These are phyloP conservation scores for Sonneratia alba DNA, from an alignment of 345 rosid genomes.

Conservation along the genomic window DNA sequence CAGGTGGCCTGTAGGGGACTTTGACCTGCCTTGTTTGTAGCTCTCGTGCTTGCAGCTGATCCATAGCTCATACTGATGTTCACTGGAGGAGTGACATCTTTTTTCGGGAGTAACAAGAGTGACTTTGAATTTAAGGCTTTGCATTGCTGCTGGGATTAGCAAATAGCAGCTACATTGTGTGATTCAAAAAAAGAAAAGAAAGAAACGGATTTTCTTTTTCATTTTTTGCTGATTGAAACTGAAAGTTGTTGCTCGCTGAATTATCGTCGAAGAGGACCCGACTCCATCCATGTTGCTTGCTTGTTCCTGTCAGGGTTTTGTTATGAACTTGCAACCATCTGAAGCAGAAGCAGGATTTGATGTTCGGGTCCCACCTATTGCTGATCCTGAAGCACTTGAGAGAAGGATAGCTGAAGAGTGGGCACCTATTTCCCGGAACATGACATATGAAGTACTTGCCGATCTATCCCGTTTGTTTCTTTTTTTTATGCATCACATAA, in stretches of 20 bases:
- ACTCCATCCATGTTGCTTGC: conserved; percentile 6
- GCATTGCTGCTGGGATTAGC: neutral
- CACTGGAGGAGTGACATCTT: neutral
- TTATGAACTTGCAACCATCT: conserved; percentile 95
- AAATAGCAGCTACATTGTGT: neutral
- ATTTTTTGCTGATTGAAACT: neutral
- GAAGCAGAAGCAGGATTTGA: conserved; percentile 98
- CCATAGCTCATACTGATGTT: neutral
- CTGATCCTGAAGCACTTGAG: conserved; percentile 62
- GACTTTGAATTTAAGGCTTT: neutral
- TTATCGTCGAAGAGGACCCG: neutral
- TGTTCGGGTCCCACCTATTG: conserved; percentile 70
- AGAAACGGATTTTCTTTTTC: neutral
- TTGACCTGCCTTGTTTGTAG: neutral
- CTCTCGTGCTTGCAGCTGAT: neutral
- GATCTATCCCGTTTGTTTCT: neutral
- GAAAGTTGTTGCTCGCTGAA: neutral
- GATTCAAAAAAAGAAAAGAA: neutral
- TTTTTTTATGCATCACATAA: neutral
- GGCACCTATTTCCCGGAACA: conserved; percentile 87
- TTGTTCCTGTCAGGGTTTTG: conserved; percentile 56
- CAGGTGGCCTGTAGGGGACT: neutral
- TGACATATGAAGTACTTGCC: conserved; percentile 63
- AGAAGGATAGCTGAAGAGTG: conserved; percentile 86
- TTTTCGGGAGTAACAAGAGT: neutral